A percentile compares a stretch with the other conserved stretches of the same genome.
Conservation (phyloP, 129 eudicot genomes). For the Saposhnikovia divaricata region DNA sequence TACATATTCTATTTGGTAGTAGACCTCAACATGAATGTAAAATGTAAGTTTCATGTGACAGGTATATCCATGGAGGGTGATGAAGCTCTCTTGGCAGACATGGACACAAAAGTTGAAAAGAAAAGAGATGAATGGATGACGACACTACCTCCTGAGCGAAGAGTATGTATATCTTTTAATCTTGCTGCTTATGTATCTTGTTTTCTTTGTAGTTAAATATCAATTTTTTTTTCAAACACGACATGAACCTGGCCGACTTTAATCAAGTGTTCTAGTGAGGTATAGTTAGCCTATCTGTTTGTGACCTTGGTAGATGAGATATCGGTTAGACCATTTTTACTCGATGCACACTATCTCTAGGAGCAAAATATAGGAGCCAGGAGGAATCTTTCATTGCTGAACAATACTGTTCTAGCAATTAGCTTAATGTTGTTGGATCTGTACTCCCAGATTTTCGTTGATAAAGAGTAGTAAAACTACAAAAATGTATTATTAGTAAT, state of each 20-base stretch:
- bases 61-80: slow-evolving; percentile 97
- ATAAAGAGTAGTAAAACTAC: neutral
- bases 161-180: slow-evolving; percentile 29
- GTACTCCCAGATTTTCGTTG: neutral
- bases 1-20: neutral
- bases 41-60: slow-evolving; percentile 30
- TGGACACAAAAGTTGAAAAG: slow-evolving; percentile 59
- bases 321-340: neutral
- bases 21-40: slow-evolving; percentile 10
- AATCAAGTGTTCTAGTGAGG: neutral
- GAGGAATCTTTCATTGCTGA: neutral
- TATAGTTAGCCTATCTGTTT: neutral
- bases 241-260: neutral
- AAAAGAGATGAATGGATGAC: slow-evolving; percentile 99
- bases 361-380: neutral
- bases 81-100: slow-evolving; percentile 79
- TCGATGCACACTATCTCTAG: neutral
- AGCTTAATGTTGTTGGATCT: neutral
- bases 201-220: neutral
- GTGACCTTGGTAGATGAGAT: neutral
- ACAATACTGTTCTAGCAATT: neutral
- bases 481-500: neutral
- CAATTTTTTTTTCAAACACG: neutral
- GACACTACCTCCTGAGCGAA: slow-evolving; percentile 85
- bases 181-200: neutral